These are phyloP conservation scores for Fusarium brevicatenulatum DNA, from an alignment of 2,329 filamentous ascomycete genomes.

Conservation along the genomic window DNA sequence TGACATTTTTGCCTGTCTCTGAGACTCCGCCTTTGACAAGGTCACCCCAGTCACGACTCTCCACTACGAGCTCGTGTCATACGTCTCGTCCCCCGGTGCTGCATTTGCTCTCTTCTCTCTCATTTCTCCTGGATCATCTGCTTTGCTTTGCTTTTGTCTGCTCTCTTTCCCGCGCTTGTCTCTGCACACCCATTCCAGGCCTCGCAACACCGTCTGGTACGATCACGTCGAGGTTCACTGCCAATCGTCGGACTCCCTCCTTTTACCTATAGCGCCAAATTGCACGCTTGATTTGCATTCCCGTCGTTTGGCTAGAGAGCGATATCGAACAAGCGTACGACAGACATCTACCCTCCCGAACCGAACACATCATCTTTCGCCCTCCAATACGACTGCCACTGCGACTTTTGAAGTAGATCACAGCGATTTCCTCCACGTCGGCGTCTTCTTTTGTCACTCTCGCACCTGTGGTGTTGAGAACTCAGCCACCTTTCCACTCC, in stretches of 20 bases:
- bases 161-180: slow-evolving; percentile 35
- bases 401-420: slow-evolving; percentile 3
- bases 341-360: slow-evolving; percentile 7
- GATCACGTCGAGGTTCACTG: slow-evolving; percentile 44
- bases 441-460: slow-evolving; percentile 24
- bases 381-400: slow-evolving; percentile 19
- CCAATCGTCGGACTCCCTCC: slow-evolving; percentile 36
- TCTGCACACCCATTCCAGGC: slow-evolving; percentile 45
- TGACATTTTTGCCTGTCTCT: slow-evolving; percentile 31
- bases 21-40: slow-evolving; percentile 36
- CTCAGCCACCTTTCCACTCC: slow-evolving; percentile 35
- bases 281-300: slow-evolving; percentile 28
- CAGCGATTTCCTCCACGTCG: slow-evolving; percentile 9
- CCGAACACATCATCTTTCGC: slow-evolving; percentile 6
- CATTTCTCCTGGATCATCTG: slow-evolving; percentile 28
- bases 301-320: slow-evolving; percentile 31
- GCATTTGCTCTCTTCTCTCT: slow-evolving; percentile 30
- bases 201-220: slow-evolving; percentile 49
- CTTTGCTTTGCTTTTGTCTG: slow-evolving; percentile 23
- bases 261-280: slow-evolving; percentile 33
- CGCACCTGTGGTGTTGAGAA: slow-evolving; percentile 45
- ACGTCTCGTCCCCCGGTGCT: slow-evolving; percentile 29
- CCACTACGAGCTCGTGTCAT: slow-evolving; percentile 33
- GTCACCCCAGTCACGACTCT: slow-evolving; percentile 24
- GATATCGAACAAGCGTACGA: slow-evolving; percentile 24